Evolutionary conservation across 495 filamentous ascomycete genomes (phyloP), one percentile per base, ranked within the genome.

Genomic region (Friedmanniomyces endolithicus): DNA sequence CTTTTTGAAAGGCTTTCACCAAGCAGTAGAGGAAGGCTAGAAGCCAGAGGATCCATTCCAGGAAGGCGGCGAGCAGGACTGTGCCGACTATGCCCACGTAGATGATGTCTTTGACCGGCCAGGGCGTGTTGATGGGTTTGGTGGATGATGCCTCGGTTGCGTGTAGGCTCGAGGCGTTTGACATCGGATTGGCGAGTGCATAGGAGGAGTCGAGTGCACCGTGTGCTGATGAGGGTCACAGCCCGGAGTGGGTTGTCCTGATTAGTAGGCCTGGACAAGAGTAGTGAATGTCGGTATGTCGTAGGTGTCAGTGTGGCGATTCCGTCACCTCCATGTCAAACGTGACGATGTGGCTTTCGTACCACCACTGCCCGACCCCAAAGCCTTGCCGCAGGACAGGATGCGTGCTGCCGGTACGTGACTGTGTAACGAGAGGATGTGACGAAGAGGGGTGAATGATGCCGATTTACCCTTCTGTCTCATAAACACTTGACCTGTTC

Each of bases 41-140:
- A 41, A 96, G 77, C 86, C 89, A 96, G 4, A 98, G 77, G 47
- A 95, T 79, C 92, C 92, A 97, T 71, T 98, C 92, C 20, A 95
- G 75, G 23, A 88, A 74, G 1, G 92, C 92, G 41, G 84, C 85
- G 1, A 89, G 62, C 84, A 96, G 86, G 20, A 96, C 74, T 20
- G 84, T 70, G 40, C 86, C 86, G 50, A 96, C 77, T 63, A 96
- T 85, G 48, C 82, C 74, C 20, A 90, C 81, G 65, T 94, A 96
- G 46, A 88, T 68, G 54, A 88, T 84, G 84, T 90, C 67, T 34
- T 66, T 61, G 50, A 55, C 48, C 31, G 66, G 60, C 67, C 67
- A 70, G 51, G 57, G 50, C 34, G 55, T 56, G 7, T 45, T 62
- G 34, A 62, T 65, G 22, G 52, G 55, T 1, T 25, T 14, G 40